Percentiles rank a stretch among this genome's conserved stretches.
These are phyloP conservation scores for Starmera amethionina DNA, from an alignment of 805 yeast genomes.

Conservation along the genomic window DNA sequence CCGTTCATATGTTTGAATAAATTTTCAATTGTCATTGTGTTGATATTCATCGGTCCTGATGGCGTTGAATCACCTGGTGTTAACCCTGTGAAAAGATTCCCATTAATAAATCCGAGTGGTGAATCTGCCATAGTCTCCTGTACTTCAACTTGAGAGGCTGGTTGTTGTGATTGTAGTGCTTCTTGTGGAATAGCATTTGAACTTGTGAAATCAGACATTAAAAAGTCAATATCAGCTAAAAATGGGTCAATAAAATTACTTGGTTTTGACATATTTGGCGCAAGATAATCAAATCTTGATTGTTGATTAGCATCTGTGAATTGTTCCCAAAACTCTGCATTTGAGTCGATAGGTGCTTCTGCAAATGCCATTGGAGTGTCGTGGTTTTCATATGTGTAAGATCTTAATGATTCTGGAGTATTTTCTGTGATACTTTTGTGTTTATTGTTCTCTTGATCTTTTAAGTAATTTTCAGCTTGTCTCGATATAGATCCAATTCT, in stretches of 20 bases:
- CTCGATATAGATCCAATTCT: background rate
- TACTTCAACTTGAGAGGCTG: too few relatives aligned
- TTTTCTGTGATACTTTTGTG: background rate
- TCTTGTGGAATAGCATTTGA: background rate
- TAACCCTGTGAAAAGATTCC: too few relatives aligned
- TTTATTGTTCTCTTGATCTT: background rate
- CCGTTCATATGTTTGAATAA: too few relatives aligned
- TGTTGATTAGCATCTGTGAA: slow-evolving; percentile 17
- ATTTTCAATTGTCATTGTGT: too few relatives aligned
- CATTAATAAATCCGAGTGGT: too few relatives aligned
- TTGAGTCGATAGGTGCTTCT: background rate
- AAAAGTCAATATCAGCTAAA: slow-evolving; percentile 3
- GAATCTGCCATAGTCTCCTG: too few relatives aligned
- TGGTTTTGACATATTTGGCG: slow-evolving; percentile 14
- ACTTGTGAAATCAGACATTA: background rate
- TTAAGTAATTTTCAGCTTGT: background rate
- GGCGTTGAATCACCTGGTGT: too few relatives aligned
- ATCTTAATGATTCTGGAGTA: background rate
- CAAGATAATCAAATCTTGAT: slow-evolving; percentile 19
- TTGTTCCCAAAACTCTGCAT: slow-evolving; percentile 13
- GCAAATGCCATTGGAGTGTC: background rate
- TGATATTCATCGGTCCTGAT: too few relatives aligned
- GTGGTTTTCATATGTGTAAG: slow-evolving; percentile 1
- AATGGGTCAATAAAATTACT: slow-evolving; percentile 17
- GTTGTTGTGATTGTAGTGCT: too few relatives aligned